Evolutionary conservation across 495 filamentous ascomycete genomes (phyloP), one percentile per base, ranked within the genome.

Genomic region (Amphirosellinia nigrospora): DNA sequence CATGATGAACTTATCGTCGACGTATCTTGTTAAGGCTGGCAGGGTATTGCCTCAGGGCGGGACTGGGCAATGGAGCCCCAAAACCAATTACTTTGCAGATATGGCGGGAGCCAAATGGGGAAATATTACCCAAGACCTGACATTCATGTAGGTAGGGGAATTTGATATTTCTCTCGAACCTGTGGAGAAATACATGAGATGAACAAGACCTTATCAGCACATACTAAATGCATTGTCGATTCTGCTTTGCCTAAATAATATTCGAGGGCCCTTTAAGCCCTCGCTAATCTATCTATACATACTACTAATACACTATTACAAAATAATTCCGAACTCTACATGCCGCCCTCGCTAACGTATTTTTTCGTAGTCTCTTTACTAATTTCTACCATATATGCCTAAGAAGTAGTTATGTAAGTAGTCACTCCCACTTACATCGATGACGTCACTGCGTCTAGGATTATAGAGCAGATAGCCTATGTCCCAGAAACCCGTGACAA

Each of bases 71-170:
- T 71, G 70, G 70, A 39, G 30, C 34, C 70, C 70, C 3, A 71
- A 69, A 26, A 38, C 7, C 4, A 68, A 71, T 39, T 71, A 71
- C 65, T 63, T 71, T 15, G 19, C 46, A 21, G 70, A 71, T 56
- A 67, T 71, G 43, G 70, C 48, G 26, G 56, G 58, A 13, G 70
- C 56, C 19, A 68, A 69, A 48, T 71, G 58, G 55, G 70, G 70
- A 41, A 58, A 56, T 34, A 9, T 71, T 21, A 68, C 60, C 1
- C 16, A 66, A 23, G 70, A 71, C 30, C 21, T 71, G 48, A n/a
- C 55, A 9, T 68, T 71, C 64, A 28, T 28, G 21, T 71, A 70
- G 23, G 21, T 71, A 70, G 23, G 30, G 50, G 3, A 39, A 23
- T 34, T 48, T 16, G n/a, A n/a, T 32, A 34, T 21, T 0, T 19